phyloP scores from a whole-genome alignment of 2,329 filamentous ascomycete species.

The Cercospora canescens region DNA sequence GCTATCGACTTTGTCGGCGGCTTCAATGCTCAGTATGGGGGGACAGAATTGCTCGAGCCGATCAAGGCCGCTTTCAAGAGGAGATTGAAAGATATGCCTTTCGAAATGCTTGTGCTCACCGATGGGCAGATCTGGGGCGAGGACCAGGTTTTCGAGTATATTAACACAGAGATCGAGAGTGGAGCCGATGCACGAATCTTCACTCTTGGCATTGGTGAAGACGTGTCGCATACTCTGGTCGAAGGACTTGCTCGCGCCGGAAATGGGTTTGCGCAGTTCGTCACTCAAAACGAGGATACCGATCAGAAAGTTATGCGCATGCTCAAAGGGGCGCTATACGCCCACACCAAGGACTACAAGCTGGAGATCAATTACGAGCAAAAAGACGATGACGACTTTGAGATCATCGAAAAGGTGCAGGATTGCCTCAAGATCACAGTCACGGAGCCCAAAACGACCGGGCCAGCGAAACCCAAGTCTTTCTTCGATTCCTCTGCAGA shows the following conservation, averaged over 20 bases:
- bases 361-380: conserved; percentile 62
- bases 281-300: conserved; percentile 64
- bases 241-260: conserved; percentile 61
- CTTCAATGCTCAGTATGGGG: conserved; percentile 52
- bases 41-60: conserved; percentile 54
- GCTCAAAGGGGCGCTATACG: conserved; percentile 69
- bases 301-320: conserved; percentile 70
- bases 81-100: conserved; percentile 47
- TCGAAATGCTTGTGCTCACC: conserved; percentile 58
- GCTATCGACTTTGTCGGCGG: conserved; percentile 46
- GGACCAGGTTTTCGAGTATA: conserved; percentile 47
- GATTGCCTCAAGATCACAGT: conserved; percentile 47
- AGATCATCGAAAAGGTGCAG: conserved; percentile 61
- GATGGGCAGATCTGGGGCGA: conserved; percentile 58
- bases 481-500: conserved; percentile 58
- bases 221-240: conserved; percentile 57
- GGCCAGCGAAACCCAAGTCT: conserved; percentile 48
- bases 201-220: conserved; percentile 56
- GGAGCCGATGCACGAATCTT: conserved; percentile 56
- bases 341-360: conserved; percentile 64
- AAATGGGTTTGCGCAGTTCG: conserved; percentile 61
- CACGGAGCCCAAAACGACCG: conserved; percentile 25
- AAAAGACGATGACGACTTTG: conserved; percentile 55
- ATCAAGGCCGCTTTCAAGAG: conserved; percentile 49
- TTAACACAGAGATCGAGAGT: conserved; percentile 48